Conservation (phyloP, 2,329 filamentous ascomycete species). For the Teratosphaeria gauchensis region DNA sequence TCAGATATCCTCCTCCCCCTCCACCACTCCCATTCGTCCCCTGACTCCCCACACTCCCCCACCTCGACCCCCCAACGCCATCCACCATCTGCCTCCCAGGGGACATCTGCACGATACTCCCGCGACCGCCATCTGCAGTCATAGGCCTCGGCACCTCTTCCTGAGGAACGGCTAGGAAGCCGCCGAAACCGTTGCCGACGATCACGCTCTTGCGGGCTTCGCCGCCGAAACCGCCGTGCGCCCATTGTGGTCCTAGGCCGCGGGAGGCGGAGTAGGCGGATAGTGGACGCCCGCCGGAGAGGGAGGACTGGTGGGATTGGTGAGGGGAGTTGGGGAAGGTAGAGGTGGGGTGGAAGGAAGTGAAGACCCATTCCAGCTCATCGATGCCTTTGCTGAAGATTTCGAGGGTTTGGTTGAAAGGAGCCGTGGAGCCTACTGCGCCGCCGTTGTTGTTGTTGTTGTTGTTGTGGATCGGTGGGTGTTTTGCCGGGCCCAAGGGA, state of each 20-base stretch:
- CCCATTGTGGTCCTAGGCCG: constrained; percentile 46
- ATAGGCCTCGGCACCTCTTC: constrained; percentile 33
- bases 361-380: constrained; percentile 60
- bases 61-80: constrained; percentile 6
- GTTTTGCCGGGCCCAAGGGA: neutral
- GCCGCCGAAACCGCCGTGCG: constrained; percentile 36
- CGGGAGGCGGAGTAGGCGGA: constrained; percentile 36
- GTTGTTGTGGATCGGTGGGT: neutral
- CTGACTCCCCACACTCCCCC: constrained; percentile 7
- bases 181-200: constrained; percentile 59
- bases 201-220: constrained; percentile 52
- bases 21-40: constrained; percentile 6
- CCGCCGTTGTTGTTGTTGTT: neutral
- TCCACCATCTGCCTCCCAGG: constrained; percentile 1
- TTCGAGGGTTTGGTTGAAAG: constrained; percentile 48
- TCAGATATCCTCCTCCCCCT: constrained; percentile 13
- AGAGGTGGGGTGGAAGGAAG: constrained; percentile 42
- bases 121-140: constrained; percentile 15
- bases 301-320: constrained; percentile 28
- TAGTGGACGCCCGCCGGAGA: constrained; percentile 34
- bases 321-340: constrained; percentile 24
- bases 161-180: constrained; percentile 54
- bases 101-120: constrained; percentile 9
- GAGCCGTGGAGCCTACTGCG: neutral
- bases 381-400: constrained; percentile 59